Evolutionary conservation across 2,329 filamentous ascomycete genomes (phyloP), one percentile per base, ranked within the genome.

Genomic region (Fusarium oligoseptatum): DNA sequence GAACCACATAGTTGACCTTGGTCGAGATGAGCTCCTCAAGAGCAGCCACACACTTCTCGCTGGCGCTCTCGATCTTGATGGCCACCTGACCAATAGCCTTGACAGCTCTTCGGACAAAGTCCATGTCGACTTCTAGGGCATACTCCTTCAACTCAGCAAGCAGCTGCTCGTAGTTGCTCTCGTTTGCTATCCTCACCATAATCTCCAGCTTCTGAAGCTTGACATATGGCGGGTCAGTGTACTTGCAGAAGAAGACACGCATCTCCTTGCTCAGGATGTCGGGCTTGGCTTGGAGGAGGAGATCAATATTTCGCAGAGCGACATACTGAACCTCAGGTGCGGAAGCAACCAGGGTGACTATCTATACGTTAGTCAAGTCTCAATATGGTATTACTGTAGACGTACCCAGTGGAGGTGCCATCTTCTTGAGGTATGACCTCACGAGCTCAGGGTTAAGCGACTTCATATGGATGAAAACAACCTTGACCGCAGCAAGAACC

Each of bases 241-340:
- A 99, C 85, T 99, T 99, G 92, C 97, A 99, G 86, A 99, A 99
- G 86, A 99, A 99, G 10, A 99, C 97, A 52, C 97, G 92, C 80
- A 99, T 91, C 83, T 99, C 97, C 83, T 98, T 98, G 88, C 94
- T 97, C 11, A 99, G 88, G 66, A 99, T 98, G 77, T 98, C 95
- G 12, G 97, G 95, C 83, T 98, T 96, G 77, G 97, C 97, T 83
- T 99, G 97, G 29, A 99, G 88, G 7, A 99, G 88, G 37, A 99
- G 90, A 78, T 99, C 97, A 80, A 99, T 99, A 83, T 99, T 99
- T 74, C 96, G 89, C 60, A 99, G 86, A 15, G 97, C 97, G 66
- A 99, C 97, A 82, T 99, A 99, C 84, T 99, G 97, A 43, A 99
- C 97, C 87, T 99, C 97, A 8, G 97, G 95, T 1, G 94, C 94